These are phyloP conservation scores for Kluyveromyces starmeri DNA, from an alignment of 805 yeast genomes.

Conservation along the genomic window DNA sequence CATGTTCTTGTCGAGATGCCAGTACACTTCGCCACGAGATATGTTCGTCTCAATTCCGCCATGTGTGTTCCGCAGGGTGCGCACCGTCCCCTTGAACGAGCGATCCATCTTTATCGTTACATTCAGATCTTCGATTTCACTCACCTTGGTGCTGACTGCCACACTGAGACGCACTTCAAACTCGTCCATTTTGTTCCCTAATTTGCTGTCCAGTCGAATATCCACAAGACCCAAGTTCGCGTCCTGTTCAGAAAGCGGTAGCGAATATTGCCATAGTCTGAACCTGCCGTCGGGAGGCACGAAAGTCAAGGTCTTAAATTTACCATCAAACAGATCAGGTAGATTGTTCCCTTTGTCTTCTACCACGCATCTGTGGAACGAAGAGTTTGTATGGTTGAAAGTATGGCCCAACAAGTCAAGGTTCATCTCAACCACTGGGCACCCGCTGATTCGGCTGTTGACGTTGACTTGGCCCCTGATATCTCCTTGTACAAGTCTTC, in stretches of 20 bases:
- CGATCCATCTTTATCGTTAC: conserved; percentile 31
- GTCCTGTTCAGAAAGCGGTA: conserved; percentile 35
- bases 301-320: conserved; percentile 44
- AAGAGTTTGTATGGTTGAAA: not conserved
- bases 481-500: conserved; percentile 19
- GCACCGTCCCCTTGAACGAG: conserved; percentile 31
- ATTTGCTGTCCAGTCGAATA: conserved; percentile 23
- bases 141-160: conserved; percentile 35
- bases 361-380: conserved; percentile 4
- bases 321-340: not conserved
- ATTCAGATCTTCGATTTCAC: conserved; percentile 38
- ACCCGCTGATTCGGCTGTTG: conserved; percentile 64
- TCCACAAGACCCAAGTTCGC: conserved; percentile 21
- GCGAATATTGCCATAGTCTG: conserved; percentile 50
- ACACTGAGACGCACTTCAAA: conserved; percentile 30
- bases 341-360: not conserved
- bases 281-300: conserved; percentile 85
- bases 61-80: conserved; percentile 55
- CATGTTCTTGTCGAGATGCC: conserved; percentile 4
- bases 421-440: conserved; percentile 58
- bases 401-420: conserved; percentile 39
- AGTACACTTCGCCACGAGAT: not conserved
- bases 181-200: conserved; percentile 33
- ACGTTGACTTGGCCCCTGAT: conserved; percentile 59
- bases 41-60: conserved; percentile 63